A percentile compares a stretch with the other conserved stretches of the same genome.
Evolutionary conservation across 1,284 basidiomycete genomes (phyloP).

Genomic region (Albatrellus sp.): DNA sequence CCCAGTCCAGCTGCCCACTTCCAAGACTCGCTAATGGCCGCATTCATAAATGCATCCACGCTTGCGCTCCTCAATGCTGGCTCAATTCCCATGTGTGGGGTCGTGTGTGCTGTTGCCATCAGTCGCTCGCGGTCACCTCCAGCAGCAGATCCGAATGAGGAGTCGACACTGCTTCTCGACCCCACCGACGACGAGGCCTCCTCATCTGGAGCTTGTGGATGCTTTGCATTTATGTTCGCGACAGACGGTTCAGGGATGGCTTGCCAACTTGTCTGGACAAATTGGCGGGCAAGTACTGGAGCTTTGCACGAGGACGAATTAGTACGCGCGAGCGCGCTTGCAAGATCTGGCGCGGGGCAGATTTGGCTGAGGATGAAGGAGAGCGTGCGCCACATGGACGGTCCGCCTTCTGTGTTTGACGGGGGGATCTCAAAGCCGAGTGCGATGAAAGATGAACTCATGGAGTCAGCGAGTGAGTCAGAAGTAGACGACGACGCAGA

Average conservation of each 20-base stretch:
- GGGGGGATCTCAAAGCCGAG: not conserved
- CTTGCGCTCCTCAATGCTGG: constrained; percentile 55
- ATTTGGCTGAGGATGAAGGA: constrained; percentile 38
- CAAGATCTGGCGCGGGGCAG: constrained; percentile 27
- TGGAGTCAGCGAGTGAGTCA: not conserved
- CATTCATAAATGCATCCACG: constrained; percentile 56
- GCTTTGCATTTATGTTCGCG: constrained; percentile 57
- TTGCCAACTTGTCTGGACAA: constrained; percentile 37
- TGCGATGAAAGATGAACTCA: not conserved
- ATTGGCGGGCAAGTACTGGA: constrained; percentile 27
- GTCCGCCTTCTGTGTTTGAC: not conserved
- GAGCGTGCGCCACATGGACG: constrained; percentile 18
- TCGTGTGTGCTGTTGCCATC: constrained; percentile 54
- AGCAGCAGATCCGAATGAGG: constrained; percentile 1
- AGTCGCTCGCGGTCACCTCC: constrained; percentile 20
- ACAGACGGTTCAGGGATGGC: constrained; percentile 13
- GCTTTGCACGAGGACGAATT: constrained; percentile 31
- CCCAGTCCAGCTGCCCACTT: constrained; percentile 9
- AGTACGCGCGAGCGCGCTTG: constrained; percentile 30
- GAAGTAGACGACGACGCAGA: not conserved
- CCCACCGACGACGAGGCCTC: constrained; percentile 35
- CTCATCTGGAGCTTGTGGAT: constrained; percentile 30
- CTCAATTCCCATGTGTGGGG: constrained; percentile 57
- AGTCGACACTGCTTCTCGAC: constrained; percentile 31
- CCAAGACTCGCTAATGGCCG: constrained; percentile 25